Conservation (phyloP, 2,329 filamentous ascomycete species). For the Talaromyces verruculosus region DNA sequence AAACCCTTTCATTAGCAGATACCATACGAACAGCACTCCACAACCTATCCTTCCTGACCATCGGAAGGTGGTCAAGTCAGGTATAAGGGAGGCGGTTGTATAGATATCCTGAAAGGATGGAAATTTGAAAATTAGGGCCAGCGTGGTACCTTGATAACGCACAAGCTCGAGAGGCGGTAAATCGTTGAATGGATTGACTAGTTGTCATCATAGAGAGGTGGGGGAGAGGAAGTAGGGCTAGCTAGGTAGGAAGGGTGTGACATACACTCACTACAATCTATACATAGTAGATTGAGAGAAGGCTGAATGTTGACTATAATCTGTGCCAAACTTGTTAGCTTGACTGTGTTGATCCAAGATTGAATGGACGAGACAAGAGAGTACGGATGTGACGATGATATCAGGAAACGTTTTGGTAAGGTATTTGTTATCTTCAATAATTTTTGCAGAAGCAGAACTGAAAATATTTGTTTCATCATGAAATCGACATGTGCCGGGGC, state of each 20-base stretch:
- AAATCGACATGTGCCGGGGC: slow-evolving; percentile 19
- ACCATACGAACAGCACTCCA: slow-evolving; percentile 37
- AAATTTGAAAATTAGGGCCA: slow-evolving; percentile 21
- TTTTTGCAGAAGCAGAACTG: slow-evolving; percentile 65
- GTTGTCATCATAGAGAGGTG: slow-evolving; percentile 56
- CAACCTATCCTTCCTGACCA: slow-evolving; percentile 45
- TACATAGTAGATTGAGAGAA: not conserved
- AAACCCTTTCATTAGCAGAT: slow-evolving; percentile 24
- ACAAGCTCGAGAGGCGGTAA: slow-evolving; percentile 41
- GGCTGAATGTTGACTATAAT: not conserved
- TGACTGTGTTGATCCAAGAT: not conserved
- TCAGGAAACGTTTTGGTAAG: slow-evolving; percentile 58
- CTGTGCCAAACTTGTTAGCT: slow-evolving; percentile 14
- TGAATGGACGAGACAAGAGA: slow-evolving; percentile 13
- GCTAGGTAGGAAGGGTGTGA: slow-evolving; percentile 14
- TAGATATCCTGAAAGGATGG: slow-evolving; percentile 28
- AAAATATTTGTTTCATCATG: slow-evolving; percentile 54
- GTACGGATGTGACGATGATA: slow-evolving; percentile 20
- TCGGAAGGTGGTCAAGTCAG: slow-evolving; percentile 37
- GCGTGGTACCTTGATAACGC: slow-evolving; percentile 22
- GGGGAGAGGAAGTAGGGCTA: slow-evolving; percentile 5
- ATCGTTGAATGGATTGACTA: slow-evolving; percentile 65
- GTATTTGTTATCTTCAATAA: slow-evolving; percentile 58
- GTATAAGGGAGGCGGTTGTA: slow-evolving; percentile 44
- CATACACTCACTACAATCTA: slow-evolving; percentile 16